Evolutionary conservation across 495 filamentous ascomycete species (phyloP), one percentile per base, ranked within the genome.

Genomic region (Penicillium parvum): DNA sequence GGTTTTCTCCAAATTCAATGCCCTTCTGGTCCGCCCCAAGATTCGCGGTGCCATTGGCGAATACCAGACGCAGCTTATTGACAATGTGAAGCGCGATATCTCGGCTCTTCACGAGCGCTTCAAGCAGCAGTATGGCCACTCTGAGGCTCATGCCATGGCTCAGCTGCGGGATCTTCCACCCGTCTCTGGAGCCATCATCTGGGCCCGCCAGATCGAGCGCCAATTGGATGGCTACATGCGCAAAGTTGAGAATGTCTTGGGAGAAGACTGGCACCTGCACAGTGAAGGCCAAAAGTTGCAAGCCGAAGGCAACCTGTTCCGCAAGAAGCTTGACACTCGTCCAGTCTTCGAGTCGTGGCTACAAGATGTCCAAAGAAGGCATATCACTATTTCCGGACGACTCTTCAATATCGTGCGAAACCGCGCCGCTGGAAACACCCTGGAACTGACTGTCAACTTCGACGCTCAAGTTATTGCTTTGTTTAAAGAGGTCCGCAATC

Each of bases 1-100:
- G 26, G 92, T 99, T 33, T 97, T 97, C 60, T 99, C 92, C 14
- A 96, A 96, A 58, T 99, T 99, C 76, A 99, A 99, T 57, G 94
- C 92, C 19, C 83, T 99, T 35, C 91, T 99, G 56, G 90, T 99
- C 35, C 81, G 92, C 20, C 94, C 94, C 12, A 97, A 97, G 72
- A 96, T 99, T 61, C 82, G 92, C 30, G 90, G 92, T 55, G 92
- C 92, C 37, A 99, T 99, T 57, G 82, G 88, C 18, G 94, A 97
- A 61, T 99, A 97, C 58, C 92, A 99, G 58, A 88, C 88, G 4
- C 88, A 95, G 58, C 84, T 99, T 22, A 96, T 99, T 48, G 90
- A 95, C 49, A 95, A 89, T 57, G 92, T 99, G 37, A 96, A 96
- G 64, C 82, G 85, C 49, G 92, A 96, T 65, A 97, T 99, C 45